Base-by-base conservation (phyloP, 2,329 filamentous ascomycete genomes). In the Coleophoma cylindrospora region DNA sequence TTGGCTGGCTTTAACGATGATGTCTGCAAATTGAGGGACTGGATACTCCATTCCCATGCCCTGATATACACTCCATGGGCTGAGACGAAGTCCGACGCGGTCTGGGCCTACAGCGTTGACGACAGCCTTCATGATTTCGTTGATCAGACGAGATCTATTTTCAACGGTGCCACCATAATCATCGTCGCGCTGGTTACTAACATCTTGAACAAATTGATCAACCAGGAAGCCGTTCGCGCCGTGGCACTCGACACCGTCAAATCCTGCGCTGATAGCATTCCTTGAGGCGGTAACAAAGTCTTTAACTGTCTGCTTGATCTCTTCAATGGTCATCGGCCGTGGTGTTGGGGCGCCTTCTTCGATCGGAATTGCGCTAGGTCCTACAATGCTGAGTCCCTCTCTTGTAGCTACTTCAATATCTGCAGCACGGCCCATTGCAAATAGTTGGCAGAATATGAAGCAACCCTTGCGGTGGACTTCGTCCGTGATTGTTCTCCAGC, bases 391-490 rank as follows among this genome's bases (percentile, higher is more conserved):
- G 22, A 49, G 49, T 58, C 65, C 38, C 57, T 54, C 48, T 43
- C 38, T 52, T 34, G 48, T 36, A 14, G 41, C 40, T 12, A 47
- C 27, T 21, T 54, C 47, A 11, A 38, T 21, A 50, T 70, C 64
- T 0, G 77, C 77, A 3, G 74, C 73, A 3, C 84, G 77, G 2
- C 85, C 84, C 9, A 81, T 68, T 0, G 74, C 75, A 70, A 80
- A 86, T 0, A 88, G 68, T 61, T 88, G 85, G 1, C 74, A 63
- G 65, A 73, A 86, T 45, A 86, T 80, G 61, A 72, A 79, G 32
- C 72, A 76, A 4, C 77, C 78, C 57, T 83, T 83, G 21, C 69
- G 69, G 62, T 89, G 84, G 1, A 87, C 81, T 1, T 75, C 78
- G 32, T 80, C 74, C 2, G 78, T 83, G 41, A 87, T 68, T 13